Evolutionary conservation across 2,329 filamentous ascomycete genomes (phyloP), one percentile per base, ranked within the genome.

Genomic region (Penicillium carneum): DNA sequence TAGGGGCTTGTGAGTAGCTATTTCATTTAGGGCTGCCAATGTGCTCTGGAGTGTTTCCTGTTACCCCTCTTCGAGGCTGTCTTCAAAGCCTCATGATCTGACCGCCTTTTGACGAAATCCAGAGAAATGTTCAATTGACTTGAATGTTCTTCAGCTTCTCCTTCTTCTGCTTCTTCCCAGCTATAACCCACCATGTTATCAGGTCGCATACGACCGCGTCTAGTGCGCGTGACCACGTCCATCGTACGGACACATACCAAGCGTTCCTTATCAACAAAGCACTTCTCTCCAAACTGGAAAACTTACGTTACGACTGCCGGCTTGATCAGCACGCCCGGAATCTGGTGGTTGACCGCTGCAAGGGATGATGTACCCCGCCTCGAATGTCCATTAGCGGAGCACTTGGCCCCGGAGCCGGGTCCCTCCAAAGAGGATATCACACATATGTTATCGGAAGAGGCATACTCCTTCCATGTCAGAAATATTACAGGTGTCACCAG

Each of bases 341-440:
- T 71, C 18, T 70, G 66, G 66, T 71, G 67, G 67, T 54, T 63
- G 36, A 48, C 57, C 18, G 51, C 50, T 8, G 48, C 59, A 20
- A 50, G 36, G 18, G 61, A 69, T 23, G 63, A 66, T 55, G 63
- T 58, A 12, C 71, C 69, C 26, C 50, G n/a, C 49, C 45, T 71
- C 33, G 59, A 68, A 8, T 26, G n/a, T 26, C 33, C 63, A 2
- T 60, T 65, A 50, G 47, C 42, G 0, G 52, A 67, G 39, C 63
- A 62, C 9, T 62, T 53, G 48, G 42, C 5, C 23, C 20, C 57
- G 16, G 63, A 62, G 33, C 58, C 46, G 2, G 63, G 61, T 11
- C 66, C 60, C 49, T 68, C 65, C 1, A 57, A 61, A 59, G 64
- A 69, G 3, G 48, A 69, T 57, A 65, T 72, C 10, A 72, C 69